Evolutionary conservation across 768 basidiomycete species (phyloP).

Genomic region (Wakefieldia striispora): DNA sequence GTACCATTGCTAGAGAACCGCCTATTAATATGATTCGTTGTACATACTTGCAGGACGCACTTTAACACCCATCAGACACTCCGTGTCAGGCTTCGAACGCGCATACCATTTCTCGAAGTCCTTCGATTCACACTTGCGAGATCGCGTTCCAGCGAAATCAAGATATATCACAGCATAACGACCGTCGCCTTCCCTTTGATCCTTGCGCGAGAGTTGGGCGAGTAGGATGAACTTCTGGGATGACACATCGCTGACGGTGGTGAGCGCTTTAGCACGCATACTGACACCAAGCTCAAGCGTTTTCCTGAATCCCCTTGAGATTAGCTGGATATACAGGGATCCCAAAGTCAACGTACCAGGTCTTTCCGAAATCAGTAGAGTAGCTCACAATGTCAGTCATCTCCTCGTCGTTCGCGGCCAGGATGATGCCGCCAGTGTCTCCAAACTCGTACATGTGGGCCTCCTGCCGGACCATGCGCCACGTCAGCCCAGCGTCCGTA

Average conservation of each 20-base stretch:
- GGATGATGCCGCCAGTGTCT: constrained; percentile 76
- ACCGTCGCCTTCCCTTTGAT: constrained; percentile 50
- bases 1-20: constrained; percentile 83
- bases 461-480: constrained; percentile 71
- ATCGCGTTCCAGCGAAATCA: constrained; percentile 73
- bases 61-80: constrained; percentile 95
- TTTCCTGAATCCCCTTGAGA: constrained; percentile 46
- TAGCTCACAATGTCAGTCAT: constrained; percentile 66
- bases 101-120: constrained; percentile 94
- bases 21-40: neutral
- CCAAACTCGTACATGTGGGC: constrained; percentile 98
- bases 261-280: constrained; percentile 72
- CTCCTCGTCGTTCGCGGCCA: constrained; percentile 86
- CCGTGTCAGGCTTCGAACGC: constrained; percentile 51
- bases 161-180: constrained; percentile 73
- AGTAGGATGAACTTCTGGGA: constrained; percentile 94
- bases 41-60: constrained; percentile 37
- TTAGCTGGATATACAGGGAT: neutral
- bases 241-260: constrained; percentile 91
- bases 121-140: constrained; percentile 59
- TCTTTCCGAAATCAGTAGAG: constrained; percentile 77
- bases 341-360: constrained; percentile 61
- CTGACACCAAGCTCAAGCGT: constrained; percentile 66
- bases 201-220: constrained; percentile 66
- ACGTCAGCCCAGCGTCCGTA: constrained; percentile 82